Base-by-base conservation (phyloP, 2,329 filamentous ascomycete genomes). In the Diplodia mutila region DNA sequence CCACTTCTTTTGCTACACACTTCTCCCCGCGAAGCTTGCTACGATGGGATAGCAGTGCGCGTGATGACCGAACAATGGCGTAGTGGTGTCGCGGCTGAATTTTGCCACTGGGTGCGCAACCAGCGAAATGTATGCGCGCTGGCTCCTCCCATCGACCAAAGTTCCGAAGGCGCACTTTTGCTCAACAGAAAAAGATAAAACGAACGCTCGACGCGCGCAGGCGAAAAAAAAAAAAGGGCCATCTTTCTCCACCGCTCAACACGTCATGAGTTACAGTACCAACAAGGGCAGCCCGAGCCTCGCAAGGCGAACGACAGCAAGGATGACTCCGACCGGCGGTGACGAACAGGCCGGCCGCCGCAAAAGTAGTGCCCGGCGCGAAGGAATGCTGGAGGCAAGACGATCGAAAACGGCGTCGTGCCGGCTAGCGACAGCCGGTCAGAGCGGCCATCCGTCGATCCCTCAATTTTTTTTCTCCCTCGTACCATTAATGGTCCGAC, bases 391-490 rank as follows among this genome's bases (percentile, higher is more conserved):
- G 42, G 42, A n/a, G n/a, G 18, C 18, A 1, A 21, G 42, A 7
- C 42, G 42, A 61, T 61, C 18, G 42, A 48, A 61, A 61, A 61
- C 57, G 57, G 57, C 57, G 57, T n/a, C 16, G 11, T 11, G 34
- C 39, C 25, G 9, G 11, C 25, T 27, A 46, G 37, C 14, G 29
- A 27, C 14, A 42, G 25, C 12, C 55, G 55, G 37, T 46, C 37
- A 46, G 37, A 27, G 55, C 37, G 55, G 14, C 12, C 16, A 12
- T 9, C 42, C 18, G 32, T 37, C 32, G 32, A 55, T 55, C 53
- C 29, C 53, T 34, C 21, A 11, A 4, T 29, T 37, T 12, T 37
- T 39, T n/a, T 21, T 29, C 27, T 14, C 21, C 16, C n/a, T 16
- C 27, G 23, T 37, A n/a, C 7, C 29, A 8, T 8, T 9, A 7